Conservation (phyloP, 2,329 filamentous ascomycete genomes). For the Didymella exigua region DNA sequence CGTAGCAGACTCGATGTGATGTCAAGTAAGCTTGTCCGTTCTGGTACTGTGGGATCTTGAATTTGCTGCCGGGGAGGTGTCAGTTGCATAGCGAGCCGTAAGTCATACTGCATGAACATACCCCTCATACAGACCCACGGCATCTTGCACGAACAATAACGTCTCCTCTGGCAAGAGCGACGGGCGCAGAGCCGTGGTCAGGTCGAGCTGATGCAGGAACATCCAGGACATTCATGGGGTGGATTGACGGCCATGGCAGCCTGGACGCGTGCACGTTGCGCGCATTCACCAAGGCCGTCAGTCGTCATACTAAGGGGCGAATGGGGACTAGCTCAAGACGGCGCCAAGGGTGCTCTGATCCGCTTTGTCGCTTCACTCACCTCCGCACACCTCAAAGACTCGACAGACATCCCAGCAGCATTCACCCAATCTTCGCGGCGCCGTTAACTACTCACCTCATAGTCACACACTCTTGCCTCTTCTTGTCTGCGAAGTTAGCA, state of each 20-base stretch:
- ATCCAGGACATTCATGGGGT: constrained; percentile 66
- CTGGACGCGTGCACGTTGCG: constrained; percentile 7
- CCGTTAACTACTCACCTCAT: constrained; percentile 24
- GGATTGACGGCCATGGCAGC: constrained; percentile 22
- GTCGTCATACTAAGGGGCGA: constrained; percentile 24
- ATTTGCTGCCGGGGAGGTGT: constrained; percentile 67
- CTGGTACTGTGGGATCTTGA: constrained; percentile 91
- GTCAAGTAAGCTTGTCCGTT: constrained; percentile 97
- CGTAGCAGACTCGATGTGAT: constrained; percentile 93
- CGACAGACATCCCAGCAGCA: constrained; percentile 1
- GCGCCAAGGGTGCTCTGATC: constrained; percentile 22
- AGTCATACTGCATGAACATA: constrained; percentile 55
- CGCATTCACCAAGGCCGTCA: constrained; percentile 21
- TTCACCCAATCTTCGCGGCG: constrained; percentile 3
- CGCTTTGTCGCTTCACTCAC: constrained; percentile 30
- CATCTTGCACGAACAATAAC: constrained; percentile 94
- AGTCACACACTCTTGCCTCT: constrained; percentile 11
- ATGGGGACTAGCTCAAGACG: constrained; percentile 13
- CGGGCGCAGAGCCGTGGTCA: constrained; percentile 94
- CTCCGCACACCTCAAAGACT: constrained; percentile 21
- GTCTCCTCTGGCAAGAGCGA: constrained; percentile 92
- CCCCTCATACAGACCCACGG: constrained; percentile 97
- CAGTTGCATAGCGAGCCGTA: constrained; percentile 17
- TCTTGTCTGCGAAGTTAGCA: constrained; percentile 7
- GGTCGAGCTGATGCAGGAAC: constrained; percentile 94